Evolutionary conservation across 164 flowering plant species (phyloP).

Genomic region (Pachysandra terminalis): DNA sequence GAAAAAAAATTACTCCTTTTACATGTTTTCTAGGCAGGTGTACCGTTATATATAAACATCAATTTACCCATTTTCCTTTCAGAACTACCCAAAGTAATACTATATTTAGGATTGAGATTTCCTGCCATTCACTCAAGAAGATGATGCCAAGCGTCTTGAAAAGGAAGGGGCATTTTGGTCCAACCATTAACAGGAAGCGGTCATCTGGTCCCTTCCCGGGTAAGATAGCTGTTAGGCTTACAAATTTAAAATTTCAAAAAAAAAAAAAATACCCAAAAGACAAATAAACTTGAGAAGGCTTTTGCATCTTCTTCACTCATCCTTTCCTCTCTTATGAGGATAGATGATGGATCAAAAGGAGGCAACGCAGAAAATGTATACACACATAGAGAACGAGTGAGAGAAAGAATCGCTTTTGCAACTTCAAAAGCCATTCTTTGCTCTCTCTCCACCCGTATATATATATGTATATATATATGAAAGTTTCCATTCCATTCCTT

Average conservation of each 20-base stretch:
- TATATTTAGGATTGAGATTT: too few relatives aligned
- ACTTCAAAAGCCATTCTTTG: slow-evolving; percentile 27
- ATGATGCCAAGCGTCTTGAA: too few relatives aligned
- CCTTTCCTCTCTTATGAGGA: slow-evolving; percentile 22
- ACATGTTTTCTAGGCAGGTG: too few relatives aligned
- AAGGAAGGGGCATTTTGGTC: too few relatives aligned
- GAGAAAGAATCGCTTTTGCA: slow-evolving; percentile 27
- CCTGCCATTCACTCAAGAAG: too few relatives aligned
- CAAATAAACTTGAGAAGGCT: not conserved
- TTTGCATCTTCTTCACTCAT: slow-evolving; percentile 17
- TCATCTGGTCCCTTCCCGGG: not conserved
- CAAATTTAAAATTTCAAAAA: not conserved
- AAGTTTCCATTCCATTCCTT: not conserved
- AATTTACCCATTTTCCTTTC: too few relatives aligned
- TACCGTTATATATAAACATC: too few relatives aligned
- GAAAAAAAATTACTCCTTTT: too few relatives aligned
- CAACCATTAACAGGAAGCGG: too few relatives aligned
- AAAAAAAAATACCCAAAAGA: not conserved
- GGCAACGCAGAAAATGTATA: not conserved
- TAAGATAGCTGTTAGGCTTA: not conserved
- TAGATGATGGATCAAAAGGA: not conserved
- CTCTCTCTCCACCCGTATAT: slow-evolving; percentile 1
- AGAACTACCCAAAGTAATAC: too few relatives aligned
- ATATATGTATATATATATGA: too few relatives aligned
- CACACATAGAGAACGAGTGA: not conserved